These are phyloP conservation scores for Trichosporon ovoides DNA, from an alignment of 1,284 basidiomycete genomes.

Conservation along the genomic window DNA sequence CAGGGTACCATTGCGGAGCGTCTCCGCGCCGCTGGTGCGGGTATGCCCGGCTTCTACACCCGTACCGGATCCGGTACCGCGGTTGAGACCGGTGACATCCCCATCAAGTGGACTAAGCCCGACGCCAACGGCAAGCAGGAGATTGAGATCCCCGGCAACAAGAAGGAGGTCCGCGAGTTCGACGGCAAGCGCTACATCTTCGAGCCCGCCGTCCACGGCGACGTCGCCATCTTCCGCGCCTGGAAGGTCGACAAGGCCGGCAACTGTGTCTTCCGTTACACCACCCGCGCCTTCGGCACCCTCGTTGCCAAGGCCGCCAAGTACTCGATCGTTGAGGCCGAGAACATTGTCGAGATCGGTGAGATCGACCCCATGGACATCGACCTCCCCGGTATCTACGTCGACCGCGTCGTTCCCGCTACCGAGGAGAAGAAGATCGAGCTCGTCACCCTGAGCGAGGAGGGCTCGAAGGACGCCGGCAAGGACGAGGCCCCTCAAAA, in stretches of 20 bases:
- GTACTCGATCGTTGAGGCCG: slow-evolving; percentile 88
- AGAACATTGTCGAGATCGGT: slow-evolving; percentile 84
- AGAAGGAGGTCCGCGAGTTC: slow-evolving; percentile 74
- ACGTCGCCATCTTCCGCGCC: slow-evolving; percentile 82
- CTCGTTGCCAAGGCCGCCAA: slow-evolving; percentile 86
- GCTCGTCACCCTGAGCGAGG: slow-evolving; percentile 55
- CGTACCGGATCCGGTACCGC: slow-evolving; percentile 86
- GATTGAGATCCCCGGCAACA: slow-evolving; percentile 63
- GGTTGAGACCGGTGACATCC: slow-evolving; percentile 66
- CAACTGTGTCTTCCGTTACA: slow-evolving; percentile 80
- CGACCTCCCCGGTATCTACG: slow-evolving; percentile 75
- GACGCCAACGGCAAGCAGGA: slow-evolving; percentile 38
- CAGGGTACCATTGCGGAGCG: slow-evolving; percentile 91
- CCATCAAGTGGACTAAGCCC: slow-evolving; percentile 45
- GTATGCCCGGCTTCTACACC: slow-evolving; percentile 94
- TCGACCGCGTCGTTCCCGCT: slow-evolving; percentile 77
- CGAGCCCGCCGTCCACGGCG: slow-evolving; percentile 79
- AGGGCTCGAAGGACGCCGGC: slow-evolving; percentile 19
- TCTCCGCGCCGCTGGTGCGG: slow-evolving; percentile 83
- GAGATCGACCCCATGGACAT: slow-evolving; percentile 76
- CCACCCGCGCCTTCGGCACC: slow-evolving; percentile 80
- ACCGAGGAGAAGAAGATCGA: slow-evolving; percentile 76
- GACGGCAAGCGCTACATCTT: slow-evolving; percentile 78
- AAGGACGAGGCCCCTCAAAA: slow-evolving; percentile 17
- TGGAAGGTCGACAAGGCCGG: slow-evolving; percentile 94